phyloP scores from a whole-genome alignment of 805 yeast species.

The Starmerella ratchasimensis region DNA sequence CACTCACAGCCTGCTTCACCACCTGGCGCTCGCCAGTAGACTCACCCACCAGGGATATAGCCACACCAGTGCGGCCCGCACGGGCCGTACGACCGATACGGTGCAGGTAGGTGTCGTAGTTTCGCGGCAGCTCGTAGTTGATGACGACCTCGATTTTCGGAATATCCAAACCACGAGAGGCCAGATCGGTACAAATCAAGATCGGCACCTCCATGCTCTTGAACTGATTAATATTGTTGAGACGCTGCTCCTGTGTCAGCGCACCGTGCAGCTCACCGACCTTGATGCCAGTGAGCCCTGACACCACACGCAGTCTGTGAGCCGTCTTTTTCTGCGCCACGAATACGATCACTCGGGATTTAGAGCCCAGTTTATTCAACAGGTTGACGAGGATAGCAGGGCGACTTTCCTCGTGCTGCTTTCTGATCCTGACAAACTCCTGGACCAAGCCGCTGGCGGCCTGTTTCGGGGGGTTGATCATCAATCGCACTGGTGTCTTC shows the following conservation, averaged over 20 bases:
- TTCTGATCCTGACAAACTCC: conserved; percentile 89
- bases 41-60: conserved; percentile 91
- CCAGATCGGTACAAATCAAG: conserved; percentile 90
- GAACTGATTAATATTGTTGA: conserved; percentile 68
- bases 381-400: conserved; percentile 70
- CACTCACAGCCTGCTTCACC: conserved; percentile 70
- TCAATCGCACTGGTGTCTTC: conserved; percentile 79
- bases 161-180: conserved; percentile 98
- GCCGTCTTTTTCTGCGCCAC: conserved; percentile 87
- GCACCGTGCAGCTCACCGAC: conserved; percentile 70
- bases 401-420: conserved; percentile 50
- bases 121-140: conserved; percentile 91
- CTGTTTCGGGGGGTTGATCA: conserved; percentile 93
- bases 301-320: conserved; percentile 72
- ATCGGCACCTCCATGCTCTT: conserved; percentile 73
- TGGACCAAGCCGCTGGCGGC: conserved; percentile 84
- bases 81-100: conserved; percentile 99
- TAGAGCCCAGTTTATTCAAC: conserved; percentile 52
- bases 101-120: conserved; percentile 81
- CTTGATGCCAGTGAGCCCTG: conserved; percentile 64
- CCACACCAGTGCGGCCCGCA: conserved; percentile 92
- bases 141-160: conserved; percentile 92
- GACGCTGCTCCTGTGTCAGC: conserved; percentile 82
- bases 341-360: conserved; percentile 71
- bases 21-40: conserved; percentile 71